Evolutionary conservation across 805 yeast genomes (phyloP).

Genomic region (Wickerhamomyces strasburgensis): DNA sequence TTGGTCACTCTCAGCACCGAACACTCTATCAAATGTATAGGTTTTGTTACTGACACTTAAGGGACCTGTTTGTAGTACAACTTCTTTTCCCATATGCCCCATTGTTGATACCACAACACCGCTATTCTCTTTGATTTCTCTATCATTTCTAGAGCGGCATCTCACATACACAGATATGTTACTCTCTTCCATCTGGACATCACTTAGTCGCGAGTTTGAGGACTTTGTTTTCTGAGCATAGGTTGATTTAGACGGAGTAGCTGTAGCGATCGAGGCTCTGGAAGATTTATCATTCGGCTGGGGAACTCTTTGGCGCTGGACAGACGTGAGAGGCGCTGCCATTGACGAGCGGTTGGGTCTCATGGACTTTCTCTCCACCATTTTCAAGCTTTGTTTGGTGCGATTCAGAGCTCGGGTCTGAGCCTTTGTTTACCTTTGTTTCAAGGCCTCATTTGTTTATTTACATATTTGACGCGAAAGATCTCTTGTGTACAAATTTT

Average conservation of each 20-base stretch:
- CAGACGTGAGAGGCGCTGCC: slow-evolving; percentile 6
- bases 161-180: slow-evolving; percentile 54
- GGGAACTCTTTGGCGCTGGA: slow-evolving; percentile 2
- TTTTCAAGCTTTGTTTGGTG: too few species aligned
- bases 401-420: too few species aligned
- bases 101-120: slow-evolving; percentile 50
- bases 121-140: slow-evolving; percentile 50
- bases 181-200: slow-evolving; percentile 18
- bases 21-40: slow-evolving; percentile 70
- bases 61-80: slow-evolving; percentile 39
- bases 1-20: slow-evolving; percentile 79
- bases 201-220: slow-evolving; percentile 16
- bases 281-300: slow-evolving; percentile 10
- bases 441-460: too few species aligned
- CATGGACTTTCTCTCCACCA: slow-evolving; percentile 4
- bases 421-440: too few species aligned
- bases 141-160: slow-evolving; percentile 49
- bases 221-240: slow-evolving; percentile 22
- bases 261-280: slow-evolving; percentile 15
- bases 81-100: slow-evolving; percentile 41
- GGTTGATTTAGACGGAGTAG: slow-evolving; percentile 18
- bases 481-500: too few species aligned
- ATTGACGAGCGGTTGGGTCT: slow-evolving; percentile 2
- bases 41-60: slow-evolving; percentile 37
- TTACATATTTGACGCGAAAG: too few species aligned